These are phyloP conservation scores for Aspergillus bertholletiae DNA, from an alignment of 495 filamentous ascomycete genomes.

Conservation along the genomic window DNA sequence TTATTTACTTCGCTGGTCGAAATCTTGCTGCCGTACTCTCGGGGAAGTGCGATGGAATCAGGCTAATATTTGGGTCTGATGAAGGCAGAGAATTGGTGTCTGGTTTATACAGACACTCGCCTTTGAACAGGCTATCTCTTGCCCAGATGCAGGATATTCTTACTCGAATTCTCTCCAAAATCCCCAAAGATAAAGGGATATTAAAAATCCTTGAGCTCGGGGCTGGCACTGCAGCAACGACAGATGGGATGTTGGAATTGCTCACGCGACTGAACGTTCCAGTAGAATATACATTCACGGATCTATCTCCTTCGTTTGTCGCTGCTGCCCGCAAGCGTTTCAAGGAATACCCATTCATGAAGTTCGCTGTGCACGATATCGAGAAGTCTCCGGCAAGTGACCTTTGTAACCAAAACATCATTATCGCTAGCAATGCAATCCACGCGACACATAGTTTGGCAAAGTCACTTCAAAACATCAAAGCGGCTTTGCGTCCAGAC, in stretches of 20 bases:
- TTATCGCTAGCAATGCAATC: slow-evolving; percentile 46
- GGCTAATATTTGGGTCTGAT: slow-evolving; percentile 44
- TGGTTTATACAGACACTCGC: slow-evolving; percentile 42
- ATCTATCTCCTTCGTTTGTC: slow-evolving; percentile 42
- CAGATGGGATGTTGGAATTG: slow-evolving; percentile 30
- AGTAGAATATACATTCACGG: slow-evolving; percentile 50
- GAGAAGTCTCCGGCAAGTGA: slow-evolving; percentile 35
- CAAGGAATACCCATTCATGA: slow-evolving; percentile 43
- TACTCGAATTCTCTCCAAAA: slow-evolving; percentile 40
- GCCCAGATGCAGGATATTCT: slow-evolving; percentile 38
- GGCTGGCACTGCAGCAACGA: slow-evolving; percentile 44
- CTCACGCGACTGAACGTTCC: slow-evolving; percentile 32
- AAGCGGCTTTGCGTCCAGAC: slow-evolving; percentile 28
- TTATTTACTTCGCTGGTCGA: slow-evolving; percentile 34
- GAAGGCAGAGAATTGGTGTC: slow-evolving; percentile 45
- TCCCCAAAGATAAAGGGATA: too few relatives aligned
- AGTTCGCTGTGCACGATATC: slow-evolving; percentile 43
- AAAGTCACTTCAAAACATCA: too few relatives aligned
- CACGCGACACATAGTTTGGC: too few relatives aligned
- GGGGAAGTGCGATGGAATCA: slow-evolving; percentile 42
- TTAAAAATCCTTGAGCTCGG: slow-evolving; percentile 45
- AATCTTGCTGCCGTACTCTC: slow-evolving; percentile 40
- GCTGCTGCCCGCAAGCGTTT: slow-evolving; percentile 33
- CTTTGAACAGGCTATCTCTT: slow-evolving; percentile 36
- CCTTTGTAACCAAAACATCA: slow-evolving; percentile 38